These are phyloP conservation scores for Pseudopithomyces maydicus DNA, from an alignment of 2,329 filamentous ascomycete genomes.

Conservation along the genomic window DNA sequence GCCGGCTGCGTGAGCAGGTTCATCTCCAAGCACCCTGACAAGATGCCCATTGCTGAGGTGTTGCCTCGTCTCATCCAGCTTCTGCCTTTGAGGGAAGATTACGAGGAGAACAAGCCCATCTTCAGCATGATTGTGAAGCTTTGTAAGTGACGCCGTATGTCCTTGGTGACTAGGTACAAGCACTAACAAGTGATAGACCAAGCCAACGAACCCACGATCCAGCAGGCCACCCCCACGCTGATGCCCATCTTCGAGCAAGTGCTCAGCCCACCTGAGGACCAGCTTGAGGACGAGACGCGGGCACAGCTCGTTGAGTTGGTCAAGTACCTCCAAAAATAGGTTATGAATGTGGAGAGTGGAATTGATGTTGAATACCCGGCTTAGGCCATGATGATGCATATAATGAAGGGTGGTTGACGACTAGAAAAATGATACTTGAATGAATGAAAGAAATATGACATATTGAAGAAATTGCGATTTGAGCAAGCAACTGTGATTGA, in stretches of 20 bases:
- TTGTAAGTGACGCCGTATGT: constrained; percentile 60
- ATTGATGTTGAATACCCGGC: constrained; percentile 12
- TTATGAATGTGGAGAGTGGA: neutral
- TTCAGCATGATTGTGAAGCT: constrained; percentile 89
- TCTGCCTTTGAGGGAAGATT: constrained; percentile 90
- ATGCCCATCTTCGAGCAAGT: constrained; percentile 75
- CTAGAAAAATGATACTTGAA: constrained; percentile 5
- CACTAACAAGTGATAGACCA: constrained; percentile 57
- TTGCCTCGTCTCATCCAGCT: constrained; percentile 79
- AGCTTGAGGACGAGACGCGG: constrained; percentile 75
- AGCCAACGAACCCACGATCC: constrained; percentile 69
- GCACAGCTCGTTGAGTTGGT: constrained; percentile 69
- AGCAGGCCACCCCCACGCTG: constrained; percentile 71
- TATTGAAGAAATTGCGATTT: neutral
- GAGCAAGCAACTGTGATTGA: neutral
- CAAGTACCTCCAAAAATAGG: constrained; percentile 51
- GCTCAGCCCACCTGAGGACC: constrained; percentile 71
- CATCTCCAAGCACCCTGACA: constrained; percentile 86
- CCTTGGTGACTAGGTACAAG: neutral
- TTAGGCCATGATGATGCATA: constrained; percentile 10
- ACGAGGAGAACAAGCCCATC: constrained; percentile 93
- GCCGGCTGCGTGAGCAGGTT: constrained; percentile 89
- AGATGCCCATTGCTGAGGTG: constrained; percentile 78
- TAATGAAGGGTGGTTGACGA: neutral
- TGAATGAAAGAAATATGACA: constrained; percentile 10